These are phyloP conservation scores for Neurospora sp. DNA, from an alignment of 495 filamentous ascomycete species.

Conservation along the genomic window DNA sequence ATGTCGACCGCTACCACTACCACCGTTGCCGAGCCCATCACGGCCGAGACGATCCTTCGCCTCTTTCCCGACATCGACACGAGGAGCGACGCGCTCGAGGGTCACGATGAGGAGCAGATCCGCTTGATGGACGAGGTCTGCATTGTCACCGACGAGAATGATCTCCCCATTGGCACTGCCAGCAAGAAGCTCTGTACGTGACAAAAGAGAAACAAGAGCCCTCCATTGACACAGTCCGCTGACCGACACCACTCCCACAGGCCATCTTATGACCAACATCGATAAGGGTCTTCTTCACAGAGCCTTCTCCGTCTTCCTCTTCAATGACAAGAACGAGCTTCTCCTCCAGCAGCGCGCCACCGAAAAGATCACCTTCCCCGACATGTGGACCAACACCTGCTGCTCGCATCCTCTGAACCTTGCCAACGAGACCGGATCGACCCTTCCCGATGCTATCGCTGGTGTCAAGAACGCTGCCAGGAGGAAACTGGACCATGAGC, in stretches of 20 bases:
- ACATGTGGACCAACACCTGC: conserved; percentile 99
- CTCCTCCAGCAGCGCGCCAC: conserved; percentile 90
- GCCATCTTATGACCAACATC: conserved; percentile 98
- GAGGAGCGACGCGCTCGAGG: conserved; percentile 62
- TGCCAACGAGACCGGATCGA: conserved; percentile 79
- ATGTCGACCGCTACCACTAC: conserved; percentile 30
- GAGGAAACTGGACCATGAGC: conserved; percentile 86
- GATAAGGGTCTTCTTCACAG: conserved; percentile 89
- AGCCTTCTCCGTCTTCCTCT: conserved; percentile 96
- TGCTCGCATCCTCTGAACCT: conserved; percentile 95
- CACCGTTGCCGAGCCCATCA: conserved; percentile 46
- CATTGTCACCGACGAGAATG: conserved; percentile 89
- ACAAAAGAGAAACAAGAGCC: not conserved
- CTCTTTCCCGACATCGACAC: conserved; percentile 96
- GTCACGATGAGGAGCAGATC: conserved; percentile 96
- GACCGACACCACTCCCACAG: conserved; percentile 32
- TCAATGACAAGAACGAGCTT: conserved; percentile 80
- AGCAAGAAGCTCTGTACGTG: conserved; percentile 95
- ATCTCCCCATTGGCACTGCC: conserved; percentile 87
- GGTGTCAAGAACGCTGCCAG: conserved; percentile 87
- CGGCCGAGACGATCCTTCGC: conserved; percentile 74
- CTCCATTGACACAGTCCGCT: not conserved
- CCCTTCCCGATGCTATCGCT: conserved; percentile 65
- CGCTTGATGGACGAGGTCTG: conserved; percentile 98
- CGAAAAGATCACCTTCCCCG: conserved; percentile 98